These are phyloP conservation scores for Trametes villosa DNA, from an alignment of 768 basidiomycete species.

Conservation along the genomic window DNA sequence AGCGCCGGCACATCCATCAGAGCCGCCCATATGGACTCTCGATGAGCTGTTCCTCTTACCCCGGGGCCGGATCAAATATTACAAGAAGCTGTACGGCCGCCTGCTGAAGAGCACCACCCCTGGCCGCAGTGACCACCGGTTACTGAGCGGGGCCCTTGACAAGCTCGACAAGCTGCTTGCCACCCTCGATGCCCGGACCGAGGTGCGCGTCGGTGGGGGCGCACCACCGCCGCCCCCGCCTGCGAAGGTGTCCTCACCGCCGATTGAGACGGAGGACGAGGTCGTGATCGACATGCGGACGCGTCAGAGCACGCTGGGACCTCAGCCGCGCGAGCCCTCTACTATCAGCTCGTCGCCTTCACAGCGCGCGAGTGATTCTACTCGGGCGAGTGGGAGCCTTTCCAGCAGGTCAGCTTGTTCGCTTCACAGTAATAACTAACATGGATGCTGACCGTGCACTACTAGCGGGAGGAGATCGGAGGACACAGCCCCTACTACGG, in stretches of 20 bases:
- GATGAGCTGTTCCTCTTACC: slow-evolving; percentile 90
- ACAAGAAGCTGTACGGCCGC: slow-evolving; percentile 86
- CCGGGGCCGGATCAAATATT: slow-evolving; percentile 83
- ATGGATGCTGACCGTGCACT: neutral
- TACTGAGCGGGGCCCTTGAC: slow-evolving; percentile 80
- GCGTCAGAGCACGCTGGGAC: slow-evolving; percentile 32
- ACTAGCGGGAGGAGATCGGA: slow-evolving; percentile 62
- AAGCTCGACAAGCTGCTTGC: slow-evolving; percentile 76
- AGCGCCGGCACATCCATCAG: slow-evolving; percentile 38
- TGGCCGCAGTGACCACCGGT: slow-evolving; percentile 83
- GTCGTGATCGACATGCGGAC: slow-evolving; percentile 59
- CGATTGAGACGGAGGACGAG: slow-evolving; percentile 53
- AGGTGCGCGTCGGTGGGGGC: slow-evolving; percentile 52
- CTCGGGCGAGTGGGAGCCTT: slow-evolving; percentile 42
- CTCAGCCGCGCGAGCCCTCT: slow-evolving; percentile 11
- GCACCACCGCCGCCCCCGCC: slow-evolving; percentile 8
- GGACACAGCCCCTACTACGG: slow-evolving; percentile 59
- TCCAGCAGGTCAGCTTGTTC: slow-evolving; percentile 69
- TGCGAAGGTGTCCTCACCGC: slow-evolving; percentile 21
- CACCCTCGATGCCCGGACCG: slow-evolving; percentile 63
- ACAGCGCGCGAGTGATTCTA: slow-evolving; percentile 31
- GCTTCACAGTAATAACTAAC: too few relatives aligned
- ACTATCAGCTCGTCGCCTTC: slow-evolving; percentile 25
- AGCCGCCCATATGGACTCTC: slow-evolving; percentile 70
- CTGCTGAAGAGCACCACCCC: slow-evolving; percentile 85